phyloP scores from a whole-genome alignment of 106 monocot genomes.

The Acorus gramineus region DNA sequence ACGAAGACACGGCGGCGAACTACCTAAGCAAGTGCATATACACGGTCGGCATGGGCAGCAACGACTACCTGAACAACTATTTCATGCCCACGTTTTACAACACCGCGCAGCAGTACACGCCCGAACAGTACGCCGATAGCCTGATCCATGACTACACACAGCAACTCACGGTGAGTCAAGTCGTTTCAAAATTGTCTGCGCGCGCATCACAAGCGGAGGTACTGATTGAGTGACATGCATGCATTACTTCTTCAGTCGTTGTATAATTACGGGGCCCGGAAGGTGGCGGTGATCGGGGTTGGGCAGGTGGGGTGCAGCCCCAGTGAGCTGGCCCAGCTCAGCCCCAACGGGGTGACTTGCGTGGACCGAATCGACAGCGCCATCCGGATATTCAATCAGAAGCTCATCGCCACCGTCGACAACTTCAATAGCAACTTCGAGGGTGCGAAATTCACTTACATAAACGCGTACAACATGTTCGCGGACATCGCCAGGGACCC shows the following conservation, averaged over 20 bases:
- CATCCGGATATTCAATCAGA: slow-evolving; percentile 24
- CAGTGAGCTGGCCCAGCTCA: slow-evolving; percentile 59
- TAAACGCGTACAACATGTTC: slow-evolving; percentile 57
- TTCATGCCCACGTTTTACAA: slow-evolving; percentile 79
- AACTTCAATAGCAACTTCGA: slow-evolving; percentile 52
- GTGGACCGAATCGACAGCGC: slow-evolving; percentile 39
- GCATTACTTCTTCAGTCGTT: slow-evolving; percentile 3
- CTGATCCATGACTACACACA: slow-evolving; percentile 58
- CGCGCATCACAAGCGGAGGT: no score
- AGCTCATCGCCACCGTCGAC: slow-evolving; percentile 33
- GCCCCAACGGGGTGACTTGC: slow-evolving; percentile 50
- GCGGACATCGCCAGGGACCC: slow-evolving; percentile 44
- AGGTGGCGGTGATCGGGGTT: slow-evolving; percentile 69
- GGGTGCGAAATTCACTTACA: slow-evolving; percentile 84
- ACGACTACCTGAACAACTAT: slow-evolving; percentile 99
- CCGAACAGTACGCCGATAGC: slow-evolving; percentile 58
- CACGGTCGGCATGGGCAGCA: slow-evolving; percentile 87
- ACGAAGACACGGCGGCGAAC: slow-evolving; percentile 44
- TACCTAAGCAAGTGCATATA: slow-evolving; percentile 86
- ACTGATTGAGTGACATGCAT: not conserved
- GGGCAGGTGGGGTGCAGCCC: slow-evolving; percentile 87
- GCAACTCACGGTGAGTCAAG: slow-evolving; percentile 31
- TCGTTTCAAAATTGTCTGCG: no score
- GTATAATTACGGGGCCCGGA: slow-evolving; percentile 31
- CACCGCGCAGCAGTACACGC: slow-evolving; percentile 50